These are phyloP conservation scores for Hortaea sp. DNA, from an alignment of 2,329 filamentous ascomycete genomes.

Conservation along the genomic window DNA sequence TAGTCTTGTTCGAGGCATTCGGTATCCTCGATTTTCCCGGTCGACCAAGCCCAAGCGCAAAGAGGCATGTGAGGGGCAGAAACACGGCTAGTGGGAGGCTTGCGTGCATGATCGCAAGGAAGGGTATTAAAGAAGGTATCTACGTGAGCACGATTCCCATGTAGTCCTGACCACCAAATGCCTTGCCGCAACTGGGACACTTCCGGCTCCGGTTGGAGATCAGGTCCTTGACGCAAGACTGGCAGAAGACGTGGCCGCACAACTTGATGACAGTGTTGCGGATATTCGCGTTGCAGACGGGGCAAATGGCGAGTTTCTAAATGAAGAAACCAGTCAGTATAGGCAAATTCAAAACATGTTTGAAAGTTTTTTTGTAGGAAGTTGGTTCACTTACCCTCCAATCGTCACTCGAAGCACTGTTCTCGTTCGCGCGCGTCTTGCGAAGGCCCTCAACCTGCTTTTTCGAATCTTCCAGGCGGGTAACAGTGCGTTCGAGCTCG, in stretches of 20 bases:
- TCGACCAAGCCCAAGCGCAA: too few relatives aligned
- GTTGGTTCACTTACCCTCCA: constrained; percentile 59
- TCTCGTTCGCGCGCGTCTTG: constrained; percentile 52
- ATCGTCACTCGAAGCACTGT: constrained; percentile 68
- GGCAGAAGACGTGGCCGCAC: constrained; percentile 92
- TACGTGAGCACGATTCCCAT: constrained; percentile 47
- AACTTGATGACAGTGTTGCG: constrained; percentile 91
- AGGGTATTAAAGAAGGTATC: too few relatives aligned
- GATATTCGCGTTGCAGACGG: constrained; percentile 84
- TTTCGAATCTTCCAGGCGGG: constrained; percentile 64
- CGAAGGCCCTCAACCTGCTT: constrained; percentile 83
- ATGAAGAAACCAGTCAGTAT: background rate
- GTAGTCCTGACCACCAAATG: constrained; percentile 83
- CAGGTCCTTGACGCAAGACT: constrained; percentile 78
- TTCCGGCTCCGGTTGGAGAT: constrained; percentile 85
- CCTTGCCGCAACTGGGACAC: constrained; percentile 85
- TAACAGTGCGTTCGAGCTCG: constrained; percentile 71
- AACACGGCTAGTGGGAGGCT: too few relatives aligned
- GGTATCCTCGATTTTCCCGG: too few relatives aligned
- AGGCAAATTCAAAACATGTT: background rate
- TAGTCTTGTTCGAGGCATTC: constrained; percentile 63
- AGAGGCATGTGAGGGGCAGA: too few relatives aligned
- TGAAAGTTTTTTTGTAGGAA: background rate
- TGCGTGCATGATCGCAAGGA: too few relatives aligned
- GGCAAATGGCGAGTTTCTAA: constrained; percentile 71